Percentiles rank a stretch among this genome's conserved stretches.
phyloP scores from a whole-genome alignment of 2,329 filamentous ascomycete species.

The Xylariales sp. region DNA sequence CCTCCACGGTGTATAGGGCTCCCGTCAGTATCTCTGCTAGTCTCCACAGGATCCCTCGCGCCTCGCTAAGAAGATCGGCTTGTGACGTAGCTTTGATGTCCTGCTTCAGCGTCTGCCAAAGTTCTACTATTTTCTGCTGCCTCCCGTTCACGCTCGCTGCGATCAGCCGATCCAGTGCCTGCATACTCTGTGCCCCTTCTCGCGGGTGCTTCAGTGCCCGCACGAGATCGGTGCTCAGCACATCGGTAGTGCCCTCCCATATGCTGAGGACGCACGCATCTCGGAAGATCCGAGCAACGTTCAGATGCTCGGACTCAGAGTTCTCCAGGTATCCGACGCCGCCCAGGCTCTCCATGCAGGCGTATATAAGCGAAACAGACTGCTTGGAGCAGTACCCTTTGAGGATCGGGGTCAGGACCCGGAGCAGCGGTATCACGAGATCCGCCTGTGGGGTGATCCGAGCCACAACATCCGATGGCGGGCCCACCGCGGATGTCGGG shows the following conservation, averaged over 20 bases:
- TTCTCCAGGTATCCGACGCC: slow-evolving; percentile 64
- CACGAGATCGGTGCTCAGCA: slow-evolving; percentile 53
- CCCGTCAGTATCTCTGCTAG: slow-evolving; percentile 39
- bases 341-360: slow-evolving; percentile 61
- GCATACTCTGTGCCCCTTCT: slow-evolving; percentile 28
- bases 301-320: slow-evolving; percentile 58
- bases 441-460: slow-evolving; percentile 9
- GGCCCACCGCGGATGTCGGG: slow-evolving; percentile 1
- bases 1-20: slow-evolving; percentile 38
- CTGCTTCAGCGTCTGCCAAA: slow-evolving; percentile 36
- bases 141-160: slow-evolving; percentile 13
- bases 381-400: slow-evolving; percentile 55
- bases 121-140: slow-evolving; percentile 23
- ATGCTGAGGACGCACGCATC: slow-evolving; percentile 62
- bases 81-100: slow-evolving; percentile 29
- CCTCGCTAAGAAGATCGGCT: slow-evolving; percentile 38
- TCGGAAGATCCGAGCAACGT: slow-evolving; percentile 61
- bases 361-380: slow-evolving; percentile 44
- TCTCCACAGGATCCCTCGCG: slow-evolving; percentile 37
- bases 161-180: slow-evolving; percentile 40
- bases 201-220: slow-evolving; percentile 42
- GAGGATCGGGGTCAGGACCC: slow-evolving; percentile 54
- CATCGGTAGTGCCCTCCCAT: slow-evolving; percentile 66
- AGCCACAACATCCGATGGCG: neutral
- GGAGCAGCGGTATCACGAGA: slow-evolving; percentile 34